Evolutionary conservation across 495 filamentous ascomycete genomes (phyloP).

Genomic region (Immersiella caudata): DNA sequence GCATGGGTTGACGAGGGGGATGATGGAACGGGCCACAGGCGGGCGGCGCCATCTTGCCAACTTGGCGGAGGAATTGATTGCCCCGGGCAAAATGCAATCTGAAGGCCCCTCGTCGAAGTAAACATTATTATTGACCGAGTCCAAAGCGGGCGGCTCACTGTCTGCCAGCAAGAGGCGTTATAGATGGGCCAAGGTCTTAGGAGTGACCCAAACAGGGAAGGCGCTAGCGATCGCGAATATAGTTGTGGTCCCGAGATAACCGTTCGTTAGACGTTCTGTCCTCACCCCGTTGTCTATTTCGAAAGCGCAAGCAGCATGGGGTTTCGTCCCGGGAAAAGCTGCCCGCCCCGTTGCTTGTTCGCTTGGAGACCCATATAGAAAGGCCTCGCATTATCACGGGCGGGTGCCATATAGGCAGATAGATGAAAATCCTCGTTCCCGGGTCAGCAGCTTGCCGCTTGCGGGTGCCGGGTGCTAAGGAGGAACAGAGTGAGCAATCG

Average conservation of each 20-base stretch:
- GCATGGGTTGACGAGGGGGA: not conserved
- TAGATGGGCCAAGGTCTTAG: not conserved
- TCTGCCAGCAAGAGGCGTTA: not conserved
- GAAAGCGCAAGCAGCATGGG: not conserved
- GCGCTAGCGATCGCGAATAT: not conserved
- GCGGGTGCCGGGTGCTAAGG: slow-evolving; percentile 16
- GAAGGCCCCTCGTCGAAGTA: not conserved
- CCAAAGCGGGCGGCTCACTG: not conserved
- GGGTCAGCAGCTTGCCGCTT: slow-evolving; percentile 5
- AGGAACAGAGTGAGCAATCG: not conserved
- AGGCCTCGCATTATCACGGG: not conserved
- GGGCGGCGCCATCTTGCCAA: not conserved
- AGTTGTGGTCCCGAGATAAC: not conserved
- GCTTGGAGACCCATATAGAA: not conserved
- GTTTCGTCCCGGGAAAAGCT: not conserved
- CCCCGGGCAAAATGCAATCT: not conserved
- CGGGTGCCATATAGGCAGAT: not conserved
- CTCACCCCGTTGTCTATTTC: not conserved
- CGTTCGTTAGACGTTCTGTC: not conserved
- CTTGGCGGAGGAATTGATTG: not conserved
- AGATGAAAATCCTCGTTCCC: slow-evolving; percentile 5
- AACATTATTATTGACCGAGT: not conserved
- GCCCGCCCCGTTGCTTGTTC: not conserved
- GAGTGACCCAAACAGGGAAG: not conserved
- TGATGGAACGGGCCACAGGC: no score